Evolutionary conservation across 2,329 filamentous ascomycete genomes (phyloP), one percentile per base, ranked within the genome.

Genomic region (Colletotrichum salicis): DNA sequence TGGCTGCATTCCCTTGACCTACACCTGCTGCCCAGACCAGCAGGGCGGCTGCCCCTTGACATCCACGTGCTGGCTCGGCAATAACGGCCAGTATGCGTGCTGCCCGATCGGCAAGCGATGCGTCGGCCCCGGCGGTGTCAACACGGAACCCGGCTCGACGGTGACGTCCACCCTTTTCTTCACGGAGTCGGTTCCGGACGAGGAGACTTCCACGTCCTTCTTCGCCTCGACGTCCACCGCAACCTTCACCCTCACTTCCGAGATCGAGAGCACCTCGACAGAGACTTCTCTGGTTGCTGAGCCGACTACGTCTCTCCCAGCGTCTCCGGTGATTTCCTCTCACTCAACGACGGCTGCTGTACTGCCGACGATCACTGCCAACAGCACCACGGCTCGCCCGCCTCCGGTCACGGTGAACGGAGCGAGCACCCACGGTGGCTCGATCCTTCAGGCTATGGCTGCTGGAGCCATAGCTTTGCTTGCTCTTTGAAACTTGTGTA

Each of bases 21-120:
- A 77, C 73, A 79, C 76, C 5, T 81, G 79, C 75, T 81, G 79
- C 35, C 79, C 79, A 10, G 76, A 76, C 58, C 22, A 67, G 4
- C 51, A 64, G 1, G 77, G 79, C 10, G 79, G 79, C 1, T 81
- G 79, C 31, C 52, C 77, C 61, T 60, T 74, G 1, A 74, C 61
- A 1, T 64, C 73, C 2, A 74, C 66, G 48, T 81, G 79, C 69
- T 64, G 74, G 67, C 71, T 78, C 3, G 78, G 75, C 15, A 58
- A 61, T 52, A 80, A 79, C 56, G 67, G 72, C 48, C 35, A 76
- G 57, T 80, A 77, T 52, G 76, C 75, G 4, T 81, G 80, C 75
- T 81, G 80, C 68, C 76, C 76, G 13, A 67, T 73, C 5, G 80
- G 79, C 1, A 64, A 73, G 29, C 56, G 57, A 29, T 81, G 80